Base-by-base conservation (phyloP, 495 filamentous ascomycete genomes). In the Collariella sp. region DNA sequence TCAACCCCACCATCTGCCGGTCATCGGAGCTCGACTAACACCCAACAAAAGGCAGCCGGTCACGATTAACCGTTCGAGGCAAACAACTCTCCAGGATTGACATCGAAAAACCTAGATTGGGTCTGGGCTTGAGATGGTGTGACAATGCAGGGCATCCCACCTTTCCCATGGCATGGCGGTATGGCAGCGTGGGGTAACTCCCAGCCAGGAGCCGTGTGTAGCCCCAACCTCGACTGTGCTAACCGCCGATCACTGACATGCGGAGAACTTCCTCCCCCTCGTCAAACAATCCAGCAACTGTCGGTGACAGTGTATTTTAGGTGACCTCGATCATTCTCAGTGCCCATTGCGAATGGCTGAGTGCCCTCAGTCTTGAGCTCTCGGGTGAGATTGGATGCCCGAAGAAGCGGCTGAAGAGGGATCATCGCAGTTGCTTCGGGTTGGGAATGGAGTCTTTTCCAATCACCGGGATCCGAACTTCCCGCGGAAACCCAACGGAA, bases 121-220 rank as follows among this genome's bases (percentile, higher is more conserved):
- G 44, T 11, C 45, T 45, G 40, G 46, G 20, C 6, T 48, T 19
- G 6, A 16, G 35, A 55, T 50, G 46, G 50, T 45, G 53, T 38
- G 53, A 55, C 26, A 29, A 3, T 11, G 7, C 3, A 3, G 16
- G 1, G 18, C 19, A 10, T 18, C 39, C 46, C 38, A 40, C 15
- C 6, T 7, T 40, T 15, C 15, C 6, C 13, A 18, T 40, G 38
- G 38, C 13, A 10, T 19, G 15, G 45, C 18, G 24, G n/a, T 22
- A 10, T 5, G 31, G n/a, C 38, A 43, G 46, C 46, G 54, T 47
- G 54, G 54, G 54, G 40, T 52, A 50, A 46, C 41, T 24, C 36
- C 12, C 46, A 46, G 45, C 45, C 40, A 41, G 50, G 47, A 47
- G 54, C 15, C 36, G n/a, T 5, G 29, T 52, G 49, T 29, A 43